phyloP scores from a whole-genome alignment of 768 basidiomycete species.

The Auricularia auricula-judae region DNA sequence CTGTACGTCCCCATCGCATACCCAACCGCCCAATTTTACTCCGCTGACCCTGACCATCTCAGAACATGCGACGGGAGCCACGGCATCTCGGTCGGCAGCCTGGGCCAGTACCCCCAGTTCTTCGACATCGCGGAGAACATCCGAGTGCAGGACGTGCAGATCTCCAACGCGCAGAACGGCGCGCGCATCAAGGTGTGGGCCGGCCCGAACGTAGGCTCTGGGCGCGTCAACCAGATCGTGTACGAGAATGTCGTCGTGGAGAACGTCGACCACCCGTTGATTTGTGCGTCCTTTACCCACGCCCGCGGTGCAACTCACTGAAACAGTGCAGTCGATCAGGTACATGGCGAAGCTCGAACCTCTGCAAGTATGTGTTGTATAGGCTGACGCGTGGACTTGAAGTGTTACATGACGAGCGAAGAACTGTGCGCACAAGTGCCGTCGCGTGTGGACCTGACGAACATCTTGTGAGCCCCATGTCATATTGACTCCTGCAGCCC shows the following conservation, averaged over 20 bases:
- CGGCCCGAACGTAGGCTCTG: conserved; percentile 18
- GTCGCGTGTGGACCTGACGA: conserved; percentile 27
- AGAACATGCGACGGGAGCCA: conserved; percentile 18
- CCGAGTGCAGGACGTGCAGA: conserved; percentile 43
- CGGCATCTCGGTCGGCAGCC: conserved; percentile 49
- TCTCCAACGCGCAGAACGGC: conserved; percentile 54
- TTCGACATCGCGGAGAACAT: conserved; percentile 52
- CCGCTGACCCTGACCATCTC: too few species aligned
- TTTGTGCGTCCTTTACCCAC: conserved; percentile 11
- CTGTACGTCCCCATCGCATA: conserved; percentile 40
- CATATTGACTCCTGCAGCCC: too few species aligned
- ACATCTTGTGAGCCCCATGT: conserved; percentile 40
- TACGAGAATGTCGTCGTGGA: conserved; percentile 40
- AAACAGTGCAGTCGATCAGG: conserved; percentile 13
- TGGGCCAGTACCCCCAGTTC: conserved; percentile 33
- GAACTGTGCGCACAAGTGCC: conserved; percentile 7
- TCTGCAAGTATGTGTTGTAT: conserved; percentile 23
- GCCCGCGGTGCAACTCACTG: too few species aligned
- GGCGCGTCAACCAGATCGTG: conserved; percentile 38
- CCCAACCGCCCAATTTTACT: conserved; percentile 4
- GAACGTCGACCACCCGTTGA: conserved; percentile 47
- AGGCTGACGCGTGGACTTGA: too few species aligned
- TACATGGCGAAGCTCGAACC: conserved; percentile 19
- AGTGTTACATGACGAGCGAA: conserved; percentile 12
- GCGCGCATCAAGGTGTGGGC: conserved; percentile 62